Evolutionary conservation across 2,329 filamentous ascomycete species (phyloP), one percentile per base, ranked within the genome.

Genomic region (Penicillium sp.): DNA sequence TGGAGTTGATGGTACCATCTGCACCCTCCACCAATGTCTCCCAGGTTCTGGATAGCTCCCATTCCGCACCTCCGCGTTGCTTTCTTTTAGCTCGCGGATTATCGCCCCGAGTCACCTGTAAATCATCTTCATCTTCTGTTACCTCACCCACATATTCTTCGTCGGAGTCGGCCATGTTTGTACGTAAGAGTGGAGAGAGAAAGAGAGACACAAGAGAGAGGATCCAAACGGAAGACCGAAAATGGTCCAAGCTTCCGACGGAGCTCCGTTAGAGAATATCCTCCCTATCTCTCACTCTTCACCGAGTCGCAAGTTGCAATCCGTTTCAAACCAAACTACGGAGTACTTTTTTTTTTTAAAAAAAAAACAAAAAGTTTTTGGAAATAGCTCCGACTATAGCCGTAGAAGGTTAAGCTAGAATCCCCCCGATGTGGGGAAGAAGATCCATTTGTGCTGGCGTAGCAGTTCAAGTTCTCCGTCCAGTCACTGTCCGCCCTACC

Each of bases 11-110:
- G 57, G 86, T 87, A 45, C 90, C 91, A 76, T 96, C 90, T 42
- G 86, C 88, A 21, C 88, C 88, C 75, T 94, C 91, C 49, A 90
- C 84, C 35, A 93, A 84, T 7, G 84, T 85, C 70, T 93, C 90
- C 80, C 80, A 83, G 21, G 80, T 81, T 62, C 81, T 70, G 27
- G 77, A 75, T 39, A 81, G 77, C 64, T 80, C 77, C 73, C 78
- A 79, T 64, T 79, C 75, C 55, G 75, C 69, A 47, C 72, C 71
- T 55, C 71, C 71, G 38, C 69, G 71, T 53, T 74, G 71, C 65
- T 72, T 78, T 71, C 70, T 75, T 55, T 67, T 72, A 27, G 71
- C 67, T 43, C 70, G 69, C 17, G 55, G 27, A 17, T 53, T 59
- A 38, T 66, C 63, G 8, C 54, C 62, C 33, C 57, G 59, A 38